Conservation (phyloP, 1,284 basidiomycete species). For the Xanthoconium separans region DNA sequence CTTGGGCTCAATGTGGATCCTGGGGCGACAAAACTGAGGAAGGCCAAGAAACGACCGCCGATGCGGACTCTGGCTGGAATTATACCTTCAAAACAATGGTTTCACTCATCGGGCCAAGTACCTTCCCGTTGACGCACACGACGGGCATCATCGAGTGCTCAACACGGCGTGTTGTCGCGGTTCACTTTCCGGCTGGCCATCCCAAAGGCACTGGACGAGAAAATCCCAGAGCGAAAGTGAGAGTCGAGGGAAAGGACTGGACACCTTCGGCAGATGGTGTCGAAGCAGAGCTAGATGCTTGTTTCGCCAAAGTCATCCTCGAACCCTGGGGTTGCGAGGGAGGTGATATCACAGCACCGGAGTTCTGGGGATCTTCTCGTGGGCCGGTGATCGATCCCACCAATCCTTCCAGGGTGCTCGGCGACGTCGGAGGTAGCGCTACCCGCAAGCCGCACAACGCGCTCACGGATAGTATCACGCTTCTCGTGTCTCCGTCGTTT, state of each 20-base stretch:
- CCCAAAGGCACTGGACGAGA: conserved; percentile 1
- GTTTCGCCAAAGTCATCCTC: conserved; percentile 50
- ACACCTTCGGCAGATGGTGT: conserved; percentile 39
- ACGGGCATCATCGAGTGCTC: conserved; percentile 52
- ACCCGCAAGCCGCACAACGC: conserved; percentile 45
- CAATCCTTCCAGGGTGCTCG: neutral
- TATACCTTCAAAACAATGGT: conserved; percentile 32
- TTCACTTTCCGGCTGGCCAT: conserved; percentile 30
- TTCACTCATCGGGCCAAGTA: conserved; percentile 43
- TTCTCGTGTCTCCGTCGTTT: conserved; percentile 50
- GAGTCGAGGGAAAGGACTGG: conserved; percentile 13
- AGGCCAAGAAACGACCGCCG: conserved; percentile 5
- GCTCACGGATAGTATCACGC: conserved; percentile 50
- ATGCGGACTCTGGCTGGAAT: conserved; percentile 22
- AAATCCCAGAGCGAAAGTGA: neutral
- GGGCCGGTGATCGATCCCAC: conserved; percentile 38
- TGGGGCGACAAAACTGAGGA: conserved; percentile 11
- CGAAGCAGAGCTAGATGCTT: conserved; percentile 48
- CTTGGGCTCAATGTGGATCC: conserved; percentile 15
- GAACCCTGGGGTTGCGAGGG: conserved; percentile 52
- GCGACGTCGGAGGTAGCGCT: neutral
- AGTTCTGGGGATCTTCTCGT: conserved; percentile 44
- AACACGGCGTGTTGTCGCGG: conserved; percentile 41
- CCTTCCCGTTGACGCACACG: conserved; percentile 48
- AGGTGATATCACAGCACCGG: conserved; percentile 37